Evolutionary conservation across 768 basidiomycete species (phyloP).

Genomic region (Chalciporus chontae): DNA sequence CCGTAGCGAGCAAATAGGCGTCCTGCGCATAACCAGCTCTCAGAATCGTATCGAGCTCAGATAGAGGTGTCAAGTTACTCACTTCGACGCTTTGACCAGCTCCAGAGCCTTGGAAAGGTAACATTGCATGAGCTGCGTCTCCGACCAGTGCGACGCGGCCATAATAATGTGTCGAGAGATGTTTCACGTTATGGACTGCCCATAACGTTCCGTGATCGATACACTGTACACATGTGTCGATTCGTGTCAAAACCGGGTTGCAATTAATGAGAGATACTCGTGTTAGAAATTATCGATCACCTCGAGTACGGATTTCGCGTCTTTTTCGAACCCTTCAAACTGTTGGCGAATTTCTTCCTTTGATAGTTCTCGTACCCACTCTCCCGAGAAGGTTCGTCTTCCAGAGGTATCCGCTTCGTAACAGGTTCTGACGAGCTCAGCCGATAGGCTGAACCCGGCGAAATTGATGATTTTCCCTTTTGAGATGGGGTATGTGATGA

Average conservation of each 20-base stretch:
- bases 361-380: constrained; percentile 49
- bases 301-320: constrained; percentile 53
- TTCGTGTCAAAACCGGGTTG: no score
- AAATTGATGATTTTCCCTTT: constrained; percentile 59
- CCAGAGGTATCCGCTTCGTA: constrained; percentile 22
- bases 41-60: background rate
- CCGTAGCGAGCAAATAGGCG: constrained; percentile 34
- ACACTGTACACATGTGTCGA: no score
- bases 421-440: constrained; percentile 49
- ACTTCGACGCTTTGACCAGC: constrained; percentile 45
- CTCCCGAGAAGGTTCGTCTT: constrained; percentile 22
- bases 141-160: constrained; percentile 49
- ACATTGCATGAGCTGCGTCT: constrained; percentile 42
- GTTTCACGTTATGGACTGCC: constrained; percentile 59
- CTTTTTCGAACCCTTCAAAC: constrained; percentile 57
- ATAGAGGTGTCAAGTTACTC: constrained; percentile 2
- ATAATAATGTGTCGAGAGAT: constrained; percentile 48
- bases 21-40: constrained; percentile 20
- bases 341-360: constrained; percentile 41
- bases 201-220: constrained; percentile 51
- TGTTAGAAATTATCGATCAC: no score
- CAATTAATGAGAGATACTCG: no score
- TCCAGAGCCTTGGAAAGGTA: constrained; percentile 43
- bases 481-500: constrained; percentile 61
- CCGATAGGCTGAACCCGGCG: constrained; percentile 50